Evolutionary conservation across 495 filamentous ascomycete genomes (phyloP).

Genomic region (Talaromyces proteolyticus): DNA sequence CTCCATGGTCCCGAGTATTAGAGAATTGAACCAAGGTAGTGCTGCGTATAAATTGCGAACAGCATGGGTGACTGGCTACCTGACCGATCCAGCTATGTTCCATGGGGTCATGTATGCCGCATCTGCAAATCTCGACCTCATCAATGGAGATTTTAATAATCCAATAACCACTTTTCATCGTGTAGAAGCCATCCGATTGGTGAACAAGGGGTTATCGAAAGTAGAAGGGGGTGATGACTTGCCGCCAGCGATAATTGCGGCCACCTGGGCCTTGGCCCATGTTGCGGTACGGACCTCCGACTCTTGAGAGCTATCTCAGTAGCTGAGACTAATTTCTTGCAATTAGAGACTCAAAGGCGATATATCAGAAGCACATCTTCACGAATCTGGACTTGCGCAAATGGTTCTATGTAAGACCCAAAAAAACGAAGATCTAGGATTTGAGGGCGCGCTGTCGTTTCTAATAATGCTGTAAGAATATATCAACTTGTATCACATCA

Average conservation of each 20-base stretch:
- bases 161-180: conserved; percentile 3
- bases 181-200: conserved; percentile 1
- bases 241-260: neutral
- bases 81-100: conserved; percentile 3
- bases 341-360: conserved; percentile 1
- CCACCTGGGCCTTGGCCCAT: conserved; percentile 2
- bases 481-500: neutral
- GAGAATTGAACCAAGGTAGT: neutral
- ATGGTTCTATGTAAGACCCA: neutral
- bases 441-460: conserved; percentile 1
- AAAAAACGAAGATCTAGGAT: neutral
- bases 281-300: neutral
- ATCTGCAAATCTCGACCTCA: conserved; percentile 3
- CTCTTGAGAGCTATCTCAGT: no score
- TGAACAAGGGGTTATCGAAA: neutral
- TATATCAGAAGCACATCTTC: neutral
- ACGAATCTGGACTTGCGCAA: conserved; percentile 2
- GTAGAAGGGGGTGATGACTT: neutral
- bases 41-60: conserved; percentile 2
- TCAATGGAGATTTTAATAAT: conserved; percentile 1
- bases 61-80: conserved; percentile 1
- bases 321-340: no score
- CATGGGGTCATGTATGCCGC: conserved; percentile 2
- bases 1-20: conserved; percentile 2
- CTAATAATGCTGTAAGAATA: conserved; percentile 1